Percentiles rank a stretch among this genome's conserved stretches.
phyloP scores from a whole-genome alignment of 1,284 basidiomycete genomes.

The Naganishia cerealis region DNA sequence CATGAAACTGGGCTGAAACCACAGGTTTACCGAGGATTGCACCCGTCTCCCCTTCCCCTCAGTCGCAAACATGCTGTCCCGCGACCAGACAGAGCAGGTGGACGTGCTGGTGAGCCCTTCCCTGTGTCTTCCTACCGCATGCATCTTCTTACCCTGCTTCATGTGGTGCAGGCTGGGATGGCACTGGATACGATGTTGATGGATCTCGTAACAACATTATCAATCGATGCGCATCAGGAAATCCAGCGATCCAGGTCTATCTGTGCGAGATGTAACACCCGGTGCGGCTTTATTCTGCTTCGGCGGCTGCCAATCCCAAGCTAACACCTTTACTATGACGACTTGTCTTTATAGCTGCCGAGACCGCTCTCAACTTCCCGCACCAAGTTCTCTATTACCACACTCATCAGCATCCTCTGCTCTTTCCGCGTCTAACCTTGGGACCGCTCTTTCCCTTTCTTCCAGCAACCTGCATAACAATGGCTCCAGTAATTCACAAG shows the following conservation, averaged over 20 bases:
- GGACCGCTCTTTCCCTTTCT: neutral
- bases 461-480: neutral
- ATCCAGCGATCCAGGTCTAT: conserved; percentile 11
- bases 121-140: neutral
- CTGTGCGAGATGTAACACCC: conserved; percentile 25
- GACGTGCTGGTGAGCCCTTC: neutral
- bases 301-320: neutral
- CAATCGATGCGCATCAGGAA: conserved; percentile 26
- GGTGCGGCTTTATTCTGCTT: neutral
- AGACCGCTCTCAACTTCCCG: conserved; percentile 20
- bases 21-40: too few relatives aligned
- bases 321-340: neutral
- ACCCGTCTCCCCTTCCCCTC: too few relatives aligned
- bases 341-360: conserved; percentile 8
- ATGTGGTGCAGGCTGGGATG: neutral
- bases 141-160: neutral
- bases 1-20: neutral
- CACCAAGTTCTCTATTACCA: neutral
- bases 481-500: neutral
- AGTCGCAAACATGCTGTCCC: conserved; percentile 1
- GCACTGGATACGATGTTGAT: conserved; percentile 27
- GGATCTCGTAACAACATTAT: conserved; percentile 26
- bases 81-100: conserved; percentile 6
- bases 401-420: neutral
- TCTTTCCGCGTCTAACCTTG: conserved; percentile 3